Base-by-base conservation (phyloP, 2,329 filamentous ascomycete genomes). In the Arthrobotrys sinensis region DNA sequence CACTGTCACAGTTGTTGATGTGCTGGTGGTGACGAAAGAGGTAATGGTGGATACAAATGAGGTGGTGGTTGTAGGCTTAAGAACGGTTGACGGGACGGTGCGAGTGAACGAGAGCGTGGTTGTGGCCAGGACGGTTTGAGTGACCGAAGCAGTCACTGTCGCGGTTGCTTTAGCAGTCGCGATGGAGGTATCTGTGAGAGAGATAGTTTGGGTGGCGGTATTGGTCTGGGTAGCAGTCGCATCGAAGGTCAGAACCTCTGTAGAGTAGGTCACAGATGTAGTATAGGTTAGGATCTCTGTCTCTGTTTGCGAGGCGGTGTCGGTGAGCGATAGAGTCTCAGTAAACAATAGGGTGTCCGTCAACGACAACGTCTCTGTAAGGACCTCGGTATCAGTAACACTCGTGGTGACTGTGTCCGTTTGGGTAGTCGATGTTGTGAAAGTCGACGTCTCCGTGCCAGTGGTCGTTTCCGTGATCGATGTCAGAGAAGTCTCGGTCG, bases 61-160 rank as follows among this genome's bases (percentile, higher is more conserved):
- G 11, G 68, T 64, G 5, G 24, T 28, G 21, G 55, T 64, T 2
- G 68, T 55, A 12, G 68, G 34, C 8, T 21, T 32, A 12, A 16
- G 53, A n/a, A 64, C 38, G 1, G 68, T 72, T 4, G 68, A 72
- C 16, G 68, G 68, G 16, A 72, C 57, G 19, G 68, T 72, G 7
- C 16, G 28, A 45, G 68, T 72, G 46, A 34, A 53, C 3, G 68
- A 64, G 8, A 72, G 68, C 1, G 68, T 72, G 1, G 16, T 19
- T 1, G 68, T 72, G 6, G 34, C 34, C 53, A 72, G 46, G 16
- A 72, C 14, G 34, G 68, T 72, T 36, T 64, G 32, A 1, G 68
- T 72, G 1, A 46, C 6, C 1, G 68, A 72, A 32, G 55, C 46
- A 4, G 68, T 72, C 8, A 72, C 68, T 1, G 68, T 72, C 3